These are phyloP conservation scores for Mortierella sp. DNA, from an alignment of 371 early-diverging fungal genomes.

Conservation along the genomic window DNA sequence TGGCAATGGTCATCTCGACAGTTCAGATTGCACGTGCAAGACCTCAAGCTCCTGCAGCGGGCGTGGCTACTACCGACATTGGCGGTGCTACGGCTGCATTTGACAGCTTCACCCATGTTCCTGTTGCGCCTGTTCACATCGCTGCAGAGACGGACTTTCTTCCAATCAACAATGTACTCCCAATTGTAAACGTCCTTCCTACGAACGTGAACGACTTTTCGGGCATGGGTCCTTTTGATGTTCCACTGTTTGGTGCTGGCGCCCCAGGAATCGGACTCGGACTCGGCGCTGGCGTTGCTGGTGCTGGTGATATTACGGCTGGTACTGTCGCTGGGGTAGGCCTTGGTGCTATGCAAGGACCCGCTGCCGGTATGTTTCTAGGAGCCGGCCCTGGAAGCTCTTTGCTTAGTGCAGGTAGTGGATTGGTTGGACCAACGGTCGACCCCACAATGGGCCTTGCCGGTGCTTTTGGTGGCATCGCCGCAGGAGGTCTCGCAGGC, in stretches of 20 bases:
- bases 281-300: no score
- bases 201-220: slow-evolving; percentile 23
- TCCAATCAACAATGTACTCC: slow-evolving; percentile 30
- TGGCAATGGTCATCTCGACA: not conserved
- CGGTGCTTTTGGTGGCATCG: no score
- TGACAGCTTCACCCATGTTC: slow-evolving; percentile 4
- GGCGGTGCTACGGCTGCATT: not conserved
- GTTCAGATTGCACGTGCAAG: not conserved
- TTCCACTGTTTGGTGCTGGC: not conserved
- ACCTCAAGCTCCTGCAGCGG: not conserved
- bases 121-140: slow-evolving; percentile 19
- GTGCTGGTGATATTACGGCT: not conserved
- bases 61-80: not conserved
- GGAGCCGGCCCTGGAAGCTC: no score
- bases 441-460: no score
- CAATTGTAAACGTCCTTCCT: slow-evolving; percentile 22
- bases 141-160: slow-evolving; percentile 25
- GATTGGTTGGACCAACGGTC: no score
- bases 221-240: not conserved
- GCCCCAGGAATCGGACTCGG: not conserved
- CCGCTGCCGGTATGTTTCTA: no score
- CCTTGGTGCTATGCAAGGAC: no score
- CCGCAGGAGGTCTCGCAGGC: no score
- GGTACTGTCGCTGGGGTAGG: not conserved
- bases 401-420: no score